Base-by-base conservation (phyloP, 208 protist genomes). In the Balamuthia mandrillaris region DNA sequence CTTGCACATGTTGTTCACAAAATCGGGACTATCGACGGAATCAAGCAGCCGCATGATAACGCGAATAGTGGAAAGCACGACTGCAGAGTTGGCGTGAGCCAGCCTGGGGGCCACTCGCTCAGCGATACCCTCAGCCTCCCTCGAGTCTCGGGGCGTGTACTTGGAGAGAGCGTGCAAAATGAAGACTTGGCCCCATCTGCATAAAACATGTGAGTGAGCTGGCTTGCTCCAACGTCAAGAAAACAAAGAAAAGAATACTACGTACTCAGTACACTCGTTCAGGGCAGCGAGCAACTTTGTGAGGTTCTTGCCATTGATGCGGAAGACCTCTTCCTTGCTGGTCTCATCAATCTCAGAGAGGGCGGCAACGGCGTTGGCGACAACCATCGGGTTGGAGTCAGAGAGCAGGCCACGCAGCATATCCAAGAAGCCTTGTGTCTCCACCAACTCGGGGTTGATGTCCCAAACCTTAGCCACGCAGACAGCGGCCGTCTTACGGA, bases 401-500 rank as follows among this genome's bases (percentile, higher is more conserved):
- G 88, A 86, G 2, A 99, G 88, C 58, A 99, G 86, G 39, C 95
- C 93, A 42, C 92, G 89, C n/a, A 98, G 89, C 68, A 89, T 87
- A 42, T 97, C 94, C 49, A 97, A 85, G 61, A 98, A 90, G 45
- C 90, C 87, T 85, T 93, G 89, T 29, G 98, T 94, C 47, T 95
- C 88, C 2, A 96, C 94, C 1, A 96, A 83, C 33, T 95, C 91
- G 24, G 95, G 92, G 60, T 95, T 94, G 33, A 98, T 94, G 85
- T 97, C 95, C 88, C 97, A 99, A 16, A 99, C 87, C 90, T 99
- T 99, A 3, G 98, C 92, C 61, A 99, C 96, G 66, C 94, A 97
- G 41, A 99, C 92, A 9, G 94, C 98, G 5, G 98, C 97, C 18
- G 96, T 98, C 85, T 99, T 98, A 49, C 98, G 93, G 2, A 99